These are phyloP conservation scores for Debaryomyces coudertii DNA, from an alignment of 1,139 yeast genomes.

Conservation along the genomic window DNA sequence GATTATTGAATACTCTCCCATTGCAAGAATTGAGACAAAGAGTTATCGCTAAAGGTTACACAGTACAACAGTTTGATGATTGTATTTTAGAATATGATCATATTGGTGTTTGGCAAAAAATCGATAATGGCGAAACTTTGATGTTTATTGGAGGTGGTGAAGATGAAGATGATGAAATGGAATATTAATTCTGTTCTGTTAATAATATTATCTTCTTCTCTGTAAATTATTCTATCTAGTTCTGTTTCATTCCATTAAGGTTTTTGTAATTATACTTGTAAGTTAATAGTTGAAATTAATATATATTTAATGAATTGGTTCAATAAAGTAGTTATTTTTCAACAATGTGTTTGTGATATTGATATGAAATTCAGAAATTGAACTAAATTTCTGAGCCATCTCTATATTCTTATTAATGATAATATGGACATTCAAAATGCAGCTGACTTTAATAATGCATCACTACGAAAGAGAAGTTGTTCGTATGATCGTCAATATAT, in stretches of 20 bases:
- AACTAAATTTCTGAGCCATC: neutral
- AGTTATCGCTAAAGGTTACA: conserved; percentile 82
- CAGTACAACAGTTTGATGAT: conserved; percentile 73
- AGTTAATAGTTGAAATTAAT: neutral
- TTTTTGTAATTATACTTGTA: conserved; percentile 6
- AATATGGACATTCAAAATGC: neutral
- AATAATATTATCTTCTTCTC: conserved; percentile 1
- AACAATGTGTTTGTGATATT: neutral
- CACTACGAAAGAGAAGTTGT: neutral
- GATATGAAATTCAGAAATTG: neutral
- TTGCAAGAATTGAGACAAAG: conserved; percentile 64
- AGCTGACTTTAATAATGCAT: neutral
- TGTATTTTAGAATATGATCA: conserved; percentile 76
- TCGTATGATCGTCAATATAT: neutral
- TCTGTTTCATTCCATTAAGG: conserved; percentile 11
- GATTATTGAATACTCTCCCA: conserved; percentile 47
- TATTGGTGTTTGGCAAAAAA: conserved; percentile 75
- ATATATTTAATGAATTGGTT: neutral
- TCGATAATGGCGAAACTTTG: conserved; percentile 65
- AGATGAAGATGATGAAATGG: conserved; percentile 28
- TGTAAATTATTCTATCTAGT: conserved; percentile 11
- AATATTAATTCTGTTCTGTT: neutral
- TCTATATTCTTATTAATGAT: neutral
- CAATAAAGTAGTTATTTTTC: neutral
- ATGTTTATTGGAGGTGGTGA: conserved; percentile 40